Evolutionary conservation across 2,329 filamentous ascomycete species (phyloP).

Genomic region (Venturia pyrina): DNA sequence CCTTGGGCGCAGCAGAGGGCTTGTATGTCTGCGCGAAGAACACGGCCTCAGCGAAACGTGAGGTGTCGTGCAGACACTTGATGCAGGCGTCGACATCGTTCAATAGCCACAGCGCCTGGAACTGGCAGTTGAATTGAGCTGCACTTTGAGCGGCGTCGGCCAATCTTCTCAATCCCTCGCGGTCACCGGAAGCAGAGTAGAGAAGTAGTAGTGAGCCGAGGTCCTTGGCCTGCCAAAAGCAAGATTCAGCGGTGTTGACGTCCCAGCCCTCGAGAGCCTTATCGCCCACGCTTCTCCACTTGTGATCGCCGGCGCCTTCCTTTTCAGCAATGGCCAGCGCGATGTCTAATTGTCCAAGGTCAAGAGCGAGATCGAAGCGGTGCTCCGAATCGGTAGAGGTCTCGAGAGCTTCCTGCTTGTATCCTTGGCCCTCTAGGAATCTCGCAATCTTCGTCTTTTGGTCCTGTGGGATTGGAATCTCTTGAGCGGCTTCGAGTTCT

Average conservation of each 20-base stretch:
- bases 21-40: slow-evolving; percentile 94
- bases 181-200: slow-evolving; percentile 76
- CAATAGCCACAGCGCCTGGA: slow-evolving; percentile 80
- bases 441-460: slow-evolving; percentile 97
- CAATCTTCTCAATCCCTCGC: slow-evolving; percentile 61
- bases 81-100: slow-evolving; percentile 75
- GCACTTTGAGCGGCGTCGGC: slow-evolving; percentile 64
- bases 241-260: slow-evolving; percentile 78
- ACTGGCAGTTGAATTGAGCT: slow-evolving; percentile 84
- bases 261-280: slow-evolving; percentile 82
- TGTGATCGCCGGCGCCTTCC: slow-evolving; percentile 75
- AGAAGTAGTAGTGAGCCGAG: slow-evolving; percentile 80
- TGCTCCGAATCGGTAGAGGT: slow-evolving; percentile 93
- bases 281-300: slow-evolving; percentile 97
- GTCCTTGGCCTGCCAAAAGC: slow-evolving; percentile 84
- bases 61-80: slow-evolving; percentile 65
- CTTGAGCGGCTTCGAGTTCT: slow-evolving; percentile 83
- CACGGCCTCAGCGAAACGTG: slow-evolving; percentile 70
- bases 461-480: slow-evolving; percentile 78
- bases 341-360: slow-evolving; percentile 72
- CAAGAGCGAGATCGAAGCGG: slow-evolving; percentile 85
- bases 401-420: slow-evolving; percentile 90
- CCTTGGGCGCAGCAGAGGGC: slow-evolving; percentile 59
- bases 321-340: slow-evolving; percentile 74
- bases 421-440: slow-evolving; percentile 92